Evolutionary conservation across 1,284 basidiomycete species (phyloP), one percentile per base, ranked within the genome.

Genomic region (Cutaneotrichosporon dermatis): DNA sequence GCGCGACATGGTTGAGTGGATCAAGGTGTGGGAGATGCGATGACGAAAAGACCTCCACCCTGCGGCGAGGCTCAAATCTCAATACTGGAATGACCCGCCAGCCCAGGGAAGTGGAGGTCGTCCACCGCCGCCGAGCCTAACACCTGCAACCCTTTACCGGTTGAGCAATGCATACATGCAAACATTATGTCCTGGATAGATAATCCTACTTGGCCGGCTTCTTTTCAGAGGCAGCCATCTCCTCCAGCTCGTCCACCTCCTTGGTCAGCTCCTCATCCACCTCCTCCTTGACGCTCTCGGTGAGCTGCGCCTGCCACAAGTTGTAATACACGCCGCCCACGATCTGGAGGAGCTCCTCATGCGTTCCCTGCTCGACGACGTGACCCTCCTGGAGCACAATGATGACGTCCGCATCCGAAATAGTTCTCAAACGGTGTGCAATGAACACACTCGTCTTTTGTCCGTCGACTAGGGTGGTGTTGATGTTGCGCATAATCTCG

Each of bases 401-500:
- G 74, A 96, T 95, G 12, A 92, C 76, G 72, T 97, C 92, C 9
- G 92, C 85, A 76, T 96, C 92, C 40, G 92, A 87, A 36, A 98
- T 86, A 0, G 95, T 98, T 37, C 91, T 84, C 46, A 98, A 78
- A 46, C 92, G 85, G 68, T 96, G 93, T 0, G 93, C 93, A 62
- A 97, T 92, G 73, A 99, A 98, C 64, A 99, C 90, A 61, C 91
- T 92, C 7, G 95, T 99, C 55, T 92, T 85, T 6, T 84, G 82
- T 66, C 87, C 86, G 65, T 87, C 85, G 34, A 89, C 78, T 25
- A 99, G 80, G 0, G 86, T 86, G 13, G 79, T 81, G 70, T 98
- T 90, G 76, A 99, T 90, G 71, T 96, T 97, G 66, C 86, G 84
- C 93, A 98, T 98, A 54, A 99, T 80, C 73, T 96, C 94, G 1